phyloP scores from a whole-genome alignment of 441 rosid species.

The Euphorbia celastroides region DNA sequence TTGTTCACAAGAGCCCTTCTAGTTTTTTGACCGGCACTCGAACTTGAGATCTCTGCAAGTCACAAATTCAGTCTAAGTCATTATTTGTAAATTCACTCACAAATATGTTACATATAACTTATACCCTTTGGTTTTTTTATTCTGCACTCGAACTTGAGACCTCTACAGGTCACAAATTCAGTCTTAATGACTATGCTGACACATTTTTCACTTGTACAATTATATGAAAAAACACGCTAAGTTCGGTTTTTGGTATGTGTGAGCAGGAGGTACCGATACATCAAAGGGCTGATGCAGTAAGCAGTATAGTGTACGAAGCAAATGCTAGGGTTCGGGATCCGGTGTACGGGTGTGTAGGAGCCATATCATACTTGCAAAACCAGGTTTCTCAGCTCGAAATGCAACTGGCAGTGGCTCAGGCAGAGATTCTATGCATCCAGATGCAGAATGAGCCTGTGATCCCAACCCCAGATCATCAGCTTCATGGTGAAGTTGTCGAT shows the following conservation, averaged over 20 bases:
- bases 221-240: neutral
- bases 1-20: too few species aligned
- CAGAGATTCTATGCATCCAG: constrained; percentile 82
- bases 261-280: constrained; percentile 80
- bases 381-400: constrained; percentile 88
- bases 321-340: constrained; percentile 91
- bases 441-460: constrained; percentile 56
- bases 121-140: too few species aligned
- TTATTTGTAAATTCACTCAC: too few species aligned
- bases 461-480: constrained; percentile 24
- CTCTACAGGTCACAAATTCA: too few species aligned
- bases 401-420: constrained; percentile 89
- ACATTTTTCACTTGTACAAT: too few species aligned
- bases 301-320: constrained; percentile 88
- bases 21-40: too few species aligned
- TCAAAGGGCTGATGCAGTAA: constrained; percentile 86
- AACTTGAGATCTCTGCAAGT: too few species aligned
- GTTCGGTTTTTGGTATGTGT: neutral
- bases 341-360: constrained; percentile 89
- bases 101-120: too few species aligned
- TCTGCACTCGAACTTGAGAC: too few species aligned
- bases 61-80: too few species aligned
- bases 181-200: too few species aligned
- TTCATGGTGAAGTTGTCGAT: neutral
- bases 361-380: constrained; percentile 74